Evolutionary conservation across 2,329 filamentous ascomycete species (phyloP).

Genomic region (Purpureocillium takamizusanense): DNA sequence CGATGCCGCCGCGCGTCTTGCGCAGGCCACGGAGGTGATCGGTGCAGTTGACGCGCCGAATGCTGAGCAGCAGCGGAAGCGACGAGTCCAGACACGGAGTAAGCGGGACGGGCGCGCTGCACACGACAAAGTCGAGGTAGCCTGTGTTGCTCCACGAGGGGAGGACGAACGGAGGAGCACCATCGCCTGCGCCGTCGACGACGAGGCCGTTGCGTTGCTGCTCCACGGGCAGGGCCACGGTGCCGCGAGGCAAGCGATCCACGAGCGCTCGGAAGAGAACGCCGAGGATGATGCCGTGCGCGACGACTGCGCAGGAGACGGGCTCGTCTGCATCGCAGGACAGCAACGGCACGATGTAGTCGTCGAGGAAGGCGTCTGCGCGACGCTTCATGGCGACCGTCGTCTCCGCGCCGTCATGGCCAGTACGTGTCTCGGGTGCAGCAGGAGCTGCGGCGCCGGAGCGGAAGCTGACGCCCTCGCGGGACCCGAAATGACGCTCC

Average conservation of each 20-base stretch:
- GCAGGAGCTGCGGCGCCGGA: slow-evolving; percentile 7
- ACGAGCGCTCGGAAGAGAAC: slow-evolving; percentile 58
- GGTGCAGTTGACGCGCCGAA: slow-evolving; percentile 58
- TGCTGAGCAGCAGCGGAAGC: slow-evolving; percentile 31
- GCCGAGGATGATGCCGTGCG: slow-evolving; percentile 75
- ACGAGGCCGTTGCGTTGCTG: slow-evolving; percentile 2
- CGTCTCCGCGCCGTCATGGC: slow-evolving; percentile 52
- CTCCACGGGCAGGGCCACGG: slow-evolving; percentile 9
- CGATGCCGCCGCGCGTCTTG: slow-evolving; percentile 74
- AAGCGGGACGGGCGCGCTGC: slow-evolving; percentile 3
- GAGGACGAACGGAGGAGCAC: slow-evolving; percentile 12
- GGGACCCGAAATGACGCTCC: slow-evolving; percentile 67
- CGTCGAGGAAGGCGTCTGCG: slow-evolving; percentile 56
- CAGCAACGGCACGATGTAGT: slow-evolving; percentile 48
- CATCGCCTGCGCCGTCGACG: not conserved
- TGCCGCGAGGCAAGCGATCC: slow-evolving; percentile 31
- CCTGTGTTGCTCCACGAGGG: slow-evolving; percentile 45
- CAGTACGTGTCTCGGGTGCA: slow-evolving; percentile 12
- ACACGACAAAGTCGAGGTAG: slow-evolving; percentile 27
- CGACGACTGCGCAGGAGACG: slow-evolving; percentile 53
- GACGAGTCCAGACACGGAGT: slow-evolving; percentile 11
- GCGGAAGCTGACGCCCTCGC: slow-evolving; percentile 55
- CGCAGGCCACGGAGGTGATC: slow-evolving; percentile 66
- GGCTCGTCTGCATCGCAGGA: slow-evolving; percentile 3
- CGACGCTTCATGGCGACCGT: slow-evolving; percentile 56